Base-by-base conservation (phyloP, 768 basidiomycete genomes). In the Podaxis mareebaensis region DNA sequence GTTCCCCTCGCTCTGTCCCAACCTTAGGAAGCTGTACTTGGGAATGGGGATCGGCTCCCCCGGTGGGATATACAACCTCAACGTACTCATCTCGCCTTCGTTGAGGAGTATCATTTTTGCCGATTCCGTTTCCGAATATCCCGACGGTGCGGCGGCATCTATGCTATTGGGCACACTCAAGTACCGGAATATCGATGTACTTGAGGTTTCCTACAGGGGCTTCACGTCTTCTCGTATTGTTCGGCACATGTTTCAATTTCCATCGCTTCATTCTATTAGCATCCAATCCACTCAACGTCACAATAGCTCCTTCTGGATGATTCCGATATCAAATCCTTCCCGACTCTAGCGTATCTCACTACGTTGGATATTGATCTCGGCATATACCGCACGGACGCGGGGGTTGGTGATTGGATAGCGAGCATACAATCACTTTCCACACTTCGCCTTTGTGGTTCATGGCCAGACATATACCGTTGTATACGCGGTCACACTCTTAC, bases 391-490 rank as follows among this genome's bases (percentile, higher is more conserved):
- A 40, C 30, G 0, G 13, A 15, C 24, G 12, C n/a, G 4, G 17
- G 42, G 6, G 15, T 61, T 20, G 60, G 60, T 1, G 30, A 39
- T 17, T 61, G 60, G 60, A 17, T 61, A n/a, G 13, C 51, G 24
- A 17, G 42, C 7, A 40, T 57, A 13, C 39, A 15, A 24, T 57
- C 60, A 6, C 38, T 61, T 13, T 17, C 15, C 3, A 30, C 51
- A 7, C 51, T 53, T 30, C 36, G 12, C 40, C 42, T 58, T 20
- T 42, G 24, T 13, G 56, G 56, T 11, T 40, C 13, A 12, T 40
- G 33, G 55, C 13, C 13, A 39, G 38, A 56, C 55, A 40, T 56
- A 4, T 26, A 42, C n/a, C 20, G 4, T 7, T 61, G 51, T 20
- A 53, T 53, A 3, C 36, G 28, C 6, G 22, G 51, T 44, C 51